Evolutionary conservation across 352 stramenopile genomes (phyloP), one percentile per base, ranked within the genome.

Genomic region (Phytophthora tubulina): DNA sequence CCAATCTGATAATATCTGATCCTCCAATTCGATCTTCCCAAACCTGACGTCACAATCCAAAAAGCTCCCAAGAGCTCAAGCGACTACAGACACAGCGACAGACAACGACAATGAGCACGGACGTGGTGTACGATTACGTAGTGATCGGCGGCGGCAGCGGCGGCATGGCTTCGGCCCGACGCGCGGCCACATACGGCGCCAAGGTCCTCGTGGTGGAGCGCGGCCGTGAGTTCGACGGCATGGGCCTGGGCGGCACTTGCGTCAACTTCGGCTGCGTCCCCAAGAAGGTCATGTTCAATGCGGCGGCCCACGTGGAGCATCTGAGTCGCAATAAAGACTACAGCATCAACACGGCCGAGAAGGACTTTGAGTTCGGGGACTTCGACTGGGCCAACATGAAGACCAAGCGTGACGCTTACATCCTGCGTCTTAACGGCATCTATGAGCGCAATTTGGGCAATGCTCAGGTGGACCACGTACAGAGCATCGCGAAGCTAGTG

Each of bases 261-360:
- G 97, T 99, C 50, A 99, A 99, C 80, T 98, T 98, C 33, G 97
- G 97, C 64, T 99, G 97, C 86, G 97, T 99, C 54, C 97, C 98
- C 15, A 99, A 99, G 85, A 99, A 99, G 82, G 85, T 99, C 55
- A 99, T 99, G 97, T 99, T 93, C 63, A 98, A 98, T 77, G 80
- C 92, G 4, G 86, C 93, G 36, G 70, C 78, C 15, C 84, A 98
- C 75, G 86, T 90, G 38, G 93, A 98, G 70, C 82, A 89, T 63
- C 68, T 95, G 45, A 50, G 79, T 41, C 82, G 84, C 52, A 82
- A 82, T 48, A 62, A 70, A 39, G 85, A 92, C 71, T 97, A 95
- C 76, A 85, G 81, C 57, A 94, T 94, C 75, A 73, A 69, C 31
- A 84, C 83, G 48, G 66, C 75, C 4, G 6, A 32, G 6, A 63